Evolutionary conservation across 1,284 basidiomycete species (phyloP).

Genomic region (Sporisorium scitamineum): DNA sequence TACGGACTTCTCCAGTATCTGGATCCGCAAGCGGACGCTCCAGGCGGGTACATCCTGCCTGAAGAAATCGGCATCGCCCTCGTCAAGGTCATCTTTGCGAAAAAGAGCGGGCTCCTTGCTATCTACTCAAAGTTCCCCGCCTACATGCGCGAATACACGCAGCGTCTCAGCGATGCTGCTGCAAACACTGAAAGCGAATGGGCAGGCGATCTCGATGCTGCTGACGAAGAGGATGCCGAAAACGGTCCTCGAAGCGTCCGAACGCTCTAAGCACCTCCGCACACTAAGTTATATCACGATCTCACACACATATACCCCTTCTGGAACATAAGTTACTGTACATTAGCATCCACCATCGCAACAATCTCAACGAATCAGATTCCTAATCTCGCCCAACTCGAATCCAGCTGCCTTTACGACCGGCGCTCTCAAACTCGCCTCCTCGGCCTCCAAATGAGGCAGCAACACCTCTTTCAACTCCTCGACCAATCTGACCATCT

Average conservation of each 20-base stretch:
- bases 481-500: slow-evolving; percentile 25
- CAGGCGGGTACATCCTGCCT: slow-evolving; percentile 1
- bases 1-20: slow-evolving; percentile 31
- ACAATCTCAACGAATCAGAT: slow-evolving; percentile 38
- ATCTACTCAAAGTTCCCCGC: slow-evolving; percentile 23
- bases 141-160: slow-evolving; percentile 32
- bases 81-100: slow-evolving; percentile 39
- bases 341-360: background rate
- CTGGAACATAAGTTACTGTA: slow-evolving; percentile 2
- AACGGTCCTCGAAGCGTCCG: slow-evolving; percentile 37
- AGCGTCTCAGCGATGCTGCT: background rate
- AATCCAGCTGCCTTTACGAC: slow-evolving; percentile 52
- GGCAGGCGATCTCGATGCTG: slow-evolving; percentile 16
- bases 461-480: slow-evolving; percentile 40
- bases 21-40: background rate
- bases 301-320: slow-evolving; percentile 8
- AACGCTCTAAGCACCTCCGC: slow-evolving; percentile 27
- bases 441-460: slow-evolving; percentile 56
- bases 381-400: slow-evolving; percentile 33
- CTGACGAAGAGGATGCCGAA: slow-evolving; percentile 25
- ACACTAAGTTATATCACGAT: background rate
- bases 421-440: slow-evolving; percentile 43
- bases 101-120: slow-evolving; percentile 35
- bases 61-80: slow-evolving; percentile 40
- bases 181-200: background rate